Base-by-base conservation (phyloP, 495 filamentous ascomycete genomes). In the Penicillium crystallinum region DNA sequence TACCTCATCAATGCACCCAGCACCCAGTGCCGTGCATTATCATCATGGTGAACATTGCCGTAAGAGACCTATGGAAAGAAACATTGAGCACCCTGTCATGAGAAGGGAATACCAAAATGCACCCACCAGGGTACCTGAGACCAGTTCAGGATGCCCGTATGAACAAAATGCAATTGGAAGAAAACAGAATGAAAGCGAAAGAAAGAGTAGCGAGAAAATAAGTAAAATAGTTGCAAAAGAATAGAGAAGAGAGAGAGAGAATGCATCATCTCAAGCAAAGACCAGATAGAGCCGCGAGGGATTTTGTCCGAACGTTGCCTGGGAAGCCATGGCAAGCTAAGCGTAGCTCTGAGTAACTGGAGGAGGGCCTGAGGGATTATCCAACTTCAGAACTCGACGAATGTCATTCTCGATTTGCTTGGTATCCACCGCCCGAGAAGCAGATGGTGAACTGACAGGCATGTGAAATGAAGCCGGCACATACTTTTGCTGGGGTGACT, bases 391-490 rank as follows among this genome's bases (percentile, higher is more conserved):
- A 34, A 80, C 74, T 17, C 76, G 66, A n/a, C 76, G 73, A 36
- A 81, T 55, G 64, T 80, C 75, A 59, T 80, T 74, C 61, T 80
- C 78, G 53, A 81, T 77, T 34, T 71, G 64, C 58, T 76, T 74
- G 4, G 72, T 73, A 29, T 75, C 71, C 19, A 65, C 11, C 7
- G 59, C 38, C 46, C 62, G 65, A 7, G 63, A 50, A 38, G 65
- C 49, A 30, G 66, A 63, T 10, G 61, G 60, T 6, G 65, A 51
- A 48, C 49, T 67, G 0, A 50, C 48, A 2, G 68, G 56, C 47
- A 64, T 49, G 7, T 49, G 19, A 30, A 63, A 67, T 11, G 64
- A 58, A 18, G 59, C 40, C 27, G 62, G 49, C 7, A 60, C 54
- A 34, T 67, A 61, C 27, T 62, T 54, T 15, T 56, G 58, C 37